A percentile compares a stretch with the other conserved stretches of the same genome.
Conservation (phyloP, 768 basidiomycete species). For the Exidia glandulosa region DNA sequence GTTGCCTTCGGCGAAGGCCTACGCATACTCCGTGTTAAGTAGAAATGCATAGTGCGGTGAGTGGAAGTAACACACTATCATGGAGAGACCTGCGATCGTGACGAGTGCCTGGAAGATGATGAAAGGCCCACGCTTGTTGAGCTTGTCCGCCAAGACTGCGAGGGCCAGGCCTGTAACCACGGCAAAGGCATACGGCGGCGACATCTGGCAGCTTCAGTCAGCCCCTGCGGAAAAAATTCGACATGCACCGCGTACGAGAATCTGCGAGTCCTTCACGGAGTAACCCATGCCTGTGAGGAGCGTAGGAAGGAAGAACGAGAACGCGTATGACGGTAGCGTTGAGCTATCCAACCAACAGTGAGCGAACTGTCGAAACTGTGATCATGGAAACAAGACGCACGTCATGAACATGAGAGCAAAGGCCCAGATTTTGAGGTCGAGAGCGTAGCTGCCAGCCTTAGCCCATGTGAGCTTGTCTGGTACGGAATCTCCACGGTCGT, state of each 20-base stretch:
- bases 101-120: constrained; percentile 12
- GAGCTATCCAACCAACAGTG: too few species aligned
- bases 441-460: constrained; percentile 10
- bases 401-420: constrained; percentile 12
- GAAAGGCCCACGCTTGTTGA: constrained; percentile 13
- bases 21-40: not conserved
- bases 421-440: constrained; percentile 16
- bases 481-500: constrained; percentile 17
- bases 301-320: constrained; percentile 15
- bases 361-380: not conserved
- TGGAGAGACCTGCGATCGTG: constrained; percentile 10
- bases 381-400: not conserved
- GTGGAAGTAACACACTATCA: constrained; percentile 4
- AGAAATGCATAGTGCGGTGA: not conserved
- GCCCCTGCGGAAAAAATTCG: constrained; percentile 10
- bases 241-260: constrained; percentile 13
- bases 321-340: not conserved
- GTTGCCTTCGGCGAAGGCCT: not conserved
- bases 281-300: constrained; percentile 13
- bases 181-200: constrained; percentile 16
- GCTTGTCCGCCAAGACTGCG: constrained; percentile 12
- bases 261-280: constrained; percentile 9
- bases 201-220: constrained; percentile 11
- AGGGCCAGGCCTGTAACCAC: constrained; percentile 12
- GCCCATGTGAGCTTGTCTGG: constrained; percentile 13